These are phyloP conservation scores for Penicillium brasilianum DNA, from an alignment of 2,329 filamentous ascomycete species.

Conservation along the genomic window DNA sequence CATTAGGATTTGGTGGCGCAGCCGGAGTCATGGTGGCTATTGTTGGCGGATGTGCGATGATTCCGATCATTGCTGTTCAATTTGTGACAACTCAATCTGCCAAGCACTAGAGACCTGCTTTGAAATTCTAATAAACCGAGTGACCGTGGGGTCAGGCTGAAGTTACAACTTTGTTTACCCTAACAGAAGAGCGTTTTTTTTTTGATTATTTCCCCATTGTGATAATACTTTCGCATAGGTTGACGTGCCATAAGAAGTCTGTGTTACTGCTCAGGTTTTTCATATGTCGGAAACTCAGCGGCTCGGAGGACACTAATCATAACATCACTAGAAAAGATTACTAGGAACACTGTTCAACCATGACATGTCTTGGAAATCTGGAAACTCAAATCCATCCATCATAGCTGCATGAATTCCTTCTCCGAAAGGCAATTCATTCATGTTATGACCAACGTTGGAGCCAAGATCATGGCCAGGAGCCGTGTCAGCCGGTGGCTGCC, in stretches of 20 bases:
- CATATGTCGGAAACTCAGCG: not conserved
- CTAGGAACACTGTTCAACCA: constrained; percentile 43
- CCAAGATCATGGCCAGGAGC: constrained; percentile 1
- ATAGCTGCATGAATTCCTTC: constrained; percentile 34
- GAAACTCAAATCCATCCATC: constrained; percentile 34
- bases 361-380: constrained; percentile 43
- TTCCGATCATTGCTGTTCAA: constrained; percentile 41
- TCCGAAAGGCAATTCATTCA: constrained; percentile 35
- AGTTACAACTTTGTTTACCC: not conserved
- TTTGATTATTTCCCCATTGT: too few relatives aligned
- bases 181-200: too few relatives aligned
- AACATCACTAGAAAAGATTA: constrained; percentile 30
- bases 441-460: not conserved
- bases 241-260: not conserved
- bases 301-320: not conserved
- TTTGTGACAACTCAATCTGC: constrained; percentile 19
- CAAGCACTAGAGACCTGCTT: not conserved
- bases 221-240: too few relatives aligned
- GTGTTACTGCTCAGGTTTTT: not conserved
- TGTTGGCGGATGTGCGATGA: constrained; percentile 40
- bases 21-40: constrained; percentile 45
- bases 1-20: constrained; percentile 39
- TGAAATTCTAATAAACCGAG: not conserved
- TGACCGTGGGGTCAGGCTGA: not conserved
- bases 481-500: constrained; percentile 10